Evolutionary conservation across 169 alveolate genomes (phyloP), one percentile per base, ranked within the genome.

Genomic region (Eimeria praecox): DNA sequence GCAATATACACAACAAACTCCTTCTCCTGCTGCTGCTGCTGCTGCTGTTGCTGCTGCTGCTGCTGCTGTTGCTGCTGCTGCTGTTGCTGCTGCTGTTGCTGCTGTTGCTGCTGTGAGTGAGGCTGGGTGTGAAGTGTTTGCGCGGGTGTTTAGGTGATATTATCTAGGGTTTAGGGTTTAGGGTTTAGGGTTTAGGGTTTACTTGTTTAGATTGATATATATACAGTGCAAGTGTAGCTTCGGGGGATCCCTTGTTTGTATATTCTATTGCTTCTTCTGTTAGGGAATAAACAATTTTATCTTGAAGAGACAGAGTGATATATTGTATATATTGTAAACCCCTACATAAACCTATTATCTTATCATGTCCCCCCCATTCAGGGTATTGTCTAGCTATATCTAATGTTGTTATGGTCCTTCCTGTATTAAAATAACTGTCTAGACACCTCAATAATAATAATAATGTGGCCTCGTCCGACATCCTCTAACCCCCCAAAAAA

Each of bases 281-380:
- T 22, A 90, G 87, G 33, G 38, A 20, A 95, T 95, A 95, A 75
- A 54, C 64, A 18, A 56, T n/a, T 91, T 92, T 75, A 88, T 95
- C 95, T 49, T 33, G n/a, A 18, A 69, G 85, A 18, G 82, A 44
- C 24, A 87, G 30, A 4, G 27, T 27, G 40, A 95, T 59, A 59
- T 82, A 80, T 33, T 85, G 93, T 14, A 46, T n/a, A 1, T 92
- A 59, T 71, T 95, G 89, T 33, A 95, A 77, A 24, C 93, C 69
- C 93, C 93, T 95, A 77, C 94, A 62, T 4, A 90, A 90, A 22
- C 97, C 97, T n/a, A 89, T 95, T 54, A 94, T 62, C 93, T 92
- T 92, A 33, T 77, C 93, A 33, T 95, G 97, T 90, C 33, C 66
- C 38, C 95, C 90, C 82, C 49, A 52, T 38, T 93, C 62, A 62